phyloP scores from a whole-genome alignment of 2,329 filamentous ascomycete genomes.

The Fusarium sterilihyphosum region DNA sequence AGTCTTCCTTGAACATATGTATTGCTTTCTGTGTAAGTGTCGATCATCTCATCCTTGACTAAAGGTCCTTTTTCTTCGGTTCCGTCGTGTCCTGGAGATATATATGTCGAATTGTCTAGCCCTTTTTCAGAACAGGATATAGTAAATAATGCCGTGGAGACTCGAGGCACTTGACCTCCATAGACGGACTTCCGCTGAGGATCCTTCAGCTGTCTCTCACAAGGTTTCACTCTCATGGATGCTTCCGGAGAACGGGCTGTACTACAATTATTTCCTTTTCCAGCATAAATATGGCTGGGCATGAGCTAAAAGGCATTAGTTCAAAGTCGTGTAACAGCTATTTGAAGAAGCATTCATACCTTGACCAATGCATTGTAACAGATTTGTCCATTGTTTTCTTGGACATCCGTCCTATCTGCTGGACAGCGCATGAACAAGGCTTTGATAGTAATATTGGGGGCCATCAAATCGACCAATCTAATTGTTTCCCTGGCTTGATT shows the following conservation, averaged over 20 bases:
- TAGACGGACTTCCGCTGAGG: background rate
- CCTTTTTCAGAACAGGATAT: background rate
- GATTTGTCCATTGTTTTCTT: background rate
- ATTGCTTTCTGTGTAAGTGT: background rate
- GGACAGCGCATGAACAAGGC: background rate
- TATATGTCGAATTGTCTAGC: background rate
- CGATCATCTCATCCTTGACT: background rate
- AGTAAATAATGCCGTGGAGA: background rate
- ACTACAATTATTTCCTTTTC: background rate
- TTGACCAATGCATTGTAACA: constrained; percentile 9
- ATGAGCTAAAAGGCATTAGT: constrained; percentile 2
- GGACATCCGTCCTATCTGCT: background rate
- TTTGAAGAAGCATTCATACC: constrained; percentile 8
- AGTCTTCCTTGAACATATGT: constrained; percentile 15
- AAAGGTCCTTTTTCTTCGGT: background rate
- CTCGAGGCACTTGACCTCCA: constrained; percentile 14
- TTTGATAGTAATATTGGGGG: background rate
- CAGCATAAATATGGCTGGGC: background rate
- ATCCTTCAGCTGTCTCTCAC: constrained; percentile 6
- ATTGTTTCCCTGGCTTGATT: background rate
- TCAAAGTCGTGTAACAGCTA: background rate
- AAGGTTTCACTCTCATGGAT: background rate
- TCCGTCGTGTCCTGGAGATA: background rate
- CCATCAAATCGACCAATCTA: background rate
- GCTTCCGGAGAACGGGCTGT: background rate